Base-by-base conservation (phyloP, 2,329 filamentous ascomycete genomes). In the Triangularia setosa region DNA sequence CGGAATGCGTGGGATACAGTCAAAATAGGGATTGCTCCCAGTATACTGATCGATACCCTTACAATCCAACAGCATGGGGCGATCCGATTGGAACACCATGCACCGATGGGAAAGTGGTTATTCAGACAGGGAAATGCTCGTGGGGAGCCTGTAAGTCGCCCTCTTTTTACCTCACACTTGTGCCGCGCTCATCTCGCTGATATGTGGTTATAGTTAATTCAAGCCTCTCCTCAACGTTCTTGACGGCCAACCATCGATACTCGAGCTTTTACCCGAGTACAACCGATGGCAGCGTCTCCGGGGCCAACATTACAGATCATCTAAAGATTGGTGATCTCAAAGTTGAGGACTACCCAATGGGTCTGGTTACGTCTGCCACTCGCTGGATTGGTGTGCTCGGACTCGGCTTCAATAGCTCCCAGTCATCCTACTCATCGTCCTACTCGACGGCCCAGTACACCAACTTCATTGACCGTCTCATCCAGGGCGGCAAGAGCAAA, bases 271-370 rank as follows among this genome's bases (percentile, higher is more conserved):
- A 6, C 4, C 35, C 24, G 7, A 12, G 3, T 16, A 64, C 68
- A 27, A 12, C 53, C 16, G 72, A 69, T 16, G 66, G 63, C 8
- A 64, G 28, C 25, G 68, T 64, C 2, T 58, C 35, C 6, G 74
- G 74, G 27, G 11, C 14, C 21, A 73, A 72, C 63, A 64, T 74
- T 23, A 73, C 69, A 30, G 74, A 76, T 54, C 69, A 64, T n/a
- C 60, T 76, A 11, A 64, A 58, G 14, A 27, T 76, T 12, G 71
- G 69, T 40, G 70, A 67, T 16, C 48, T 71, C 18, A 62, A 65
- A 30, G 33, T 75, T 4, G 63, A 72, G n/a, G 69, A 75, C 55
- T 65, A 73, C 25, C 70, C 71, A 23, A 69, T 76, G 61, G 74
- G 73, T 2, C 61, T 75, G 14, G 72, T 70, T 44, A 35, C 60